Conservation (phyloP, 371 early-diverging fungal species). For the Phascolomyces articulosus region DNA sequence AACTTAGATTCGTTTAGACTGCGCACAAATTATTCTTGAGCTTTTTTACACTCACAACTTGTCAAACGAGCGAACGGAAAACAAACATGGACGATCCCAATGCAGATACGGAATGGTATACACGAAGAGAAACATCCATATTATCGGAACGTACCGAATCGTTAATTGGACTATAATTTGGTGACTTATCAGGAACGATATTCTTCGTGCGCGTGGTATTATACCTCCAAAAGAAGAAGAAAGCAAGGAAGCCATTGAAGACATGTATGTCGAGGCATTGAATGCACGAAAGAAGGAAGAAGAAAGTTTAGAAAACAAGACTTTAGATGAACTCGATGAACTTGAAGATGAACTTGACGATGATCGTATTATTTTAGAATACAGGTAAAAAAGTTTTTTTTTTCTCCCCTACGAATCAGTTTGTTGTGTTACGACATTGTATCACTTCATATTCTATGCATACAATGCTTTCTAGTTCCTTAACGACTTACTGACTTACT, state of each 20-base stretch:
- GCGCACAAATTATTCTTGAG: neutral
- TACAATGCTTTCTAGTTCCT: too few relatives aligned
- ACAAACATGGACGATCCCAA: constrained; percentile 60
- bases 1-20: neutral
- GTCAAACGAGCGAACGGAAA: neutral
- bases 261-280: constrained; percentile 76
- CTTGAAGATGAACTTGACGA: constrained; percentile 85
- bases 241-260: constrained; percentile 79
- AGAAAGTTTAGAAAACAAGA: constrained; percentile 65
- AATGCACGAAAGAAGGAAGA: constrained; percentile 63
- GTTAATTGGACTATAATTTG: neutral
- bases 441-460: too few relatives aligned
- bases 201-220: constrained; percentile 90
- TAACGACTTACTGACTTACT: too few relatives aligned
- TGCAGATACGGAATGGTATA: constrained; percentile 78
- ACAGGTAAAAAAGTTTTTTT: constrained; percentile 50
- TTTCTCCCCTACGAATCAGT: too few relatives aligned
- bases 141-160: neutral
- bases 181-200: constrained; percentile 71
- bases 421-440: neutral
- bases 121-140: neutral
- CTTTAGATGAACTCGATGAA: constrained; percentile 90
- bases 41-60: neutral
- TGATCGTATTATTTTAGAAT: constrained; percentile 80
- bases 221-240: constrained; percentile 78